Percentiles rank a stretch among this genome's conserved stretches.
These are phyloP conservation scores for Chlorella vulgaris DNA, from an alignment of 139 green algal species.

Conservation along the genomic window DNA sequence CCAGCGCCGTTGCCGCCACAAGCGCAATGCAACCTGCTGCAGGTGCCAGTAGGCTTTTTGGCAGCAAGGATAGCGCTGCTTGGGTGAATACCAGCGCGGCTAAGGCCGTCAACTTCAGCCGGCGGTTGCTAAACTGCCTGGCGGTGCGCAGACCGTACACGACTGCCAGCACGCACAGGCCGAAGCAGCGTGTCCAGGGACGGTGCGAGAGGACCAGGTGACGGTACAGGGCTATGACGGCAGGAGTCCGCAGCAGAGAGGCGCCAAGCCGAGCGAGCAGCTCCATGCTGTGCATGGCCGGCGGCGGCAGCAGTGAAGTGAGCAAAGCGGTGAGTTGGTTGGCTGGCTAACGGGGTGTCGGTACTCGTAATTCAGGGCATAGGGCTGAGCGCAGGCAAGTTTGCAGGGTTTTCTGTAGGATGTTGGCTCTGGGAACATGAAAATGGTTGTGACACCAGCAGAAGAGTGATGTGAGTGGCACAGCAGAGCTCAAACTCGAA, in stretches of 20 bases:
- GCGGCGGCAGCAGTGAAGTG: neutral
- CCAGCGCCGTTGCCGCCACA: neutral
- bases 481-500: too few relatives aligned
- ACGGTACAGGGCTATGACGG: neutral
- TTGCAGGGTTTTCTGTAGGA: too few relatives aligned
- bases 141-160: neutral
- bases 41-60: neutral
- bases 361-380: too few relatives aligned
- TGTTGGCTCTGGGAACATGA: too few relatives aligned
- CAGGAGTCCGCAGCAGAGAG: neutral
- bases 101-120: neutral
- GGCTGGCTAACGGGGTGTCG: too few relatives aligned
- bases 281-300: neutral
- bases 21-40: neutral
- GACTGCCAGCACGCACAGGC: neutral
- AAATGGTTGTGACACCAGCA: too few relatives aligned
- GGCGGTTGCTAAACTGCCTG: neutral
- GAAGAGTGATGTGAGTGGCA: too few relatives aligned
- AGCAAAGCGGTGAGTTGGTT: too few relatives aligned
- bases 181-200: neutral
- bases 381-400: too few relatives aligned
- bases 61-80: neutral
- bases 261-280: neutral
- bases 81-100: neutral
- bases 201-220: neutral